These are phyloP conservation scores for Warburgia ugandensis DNA, from an alignment of 164 flowering plant species.

Conservation along the genomic window DNA sequence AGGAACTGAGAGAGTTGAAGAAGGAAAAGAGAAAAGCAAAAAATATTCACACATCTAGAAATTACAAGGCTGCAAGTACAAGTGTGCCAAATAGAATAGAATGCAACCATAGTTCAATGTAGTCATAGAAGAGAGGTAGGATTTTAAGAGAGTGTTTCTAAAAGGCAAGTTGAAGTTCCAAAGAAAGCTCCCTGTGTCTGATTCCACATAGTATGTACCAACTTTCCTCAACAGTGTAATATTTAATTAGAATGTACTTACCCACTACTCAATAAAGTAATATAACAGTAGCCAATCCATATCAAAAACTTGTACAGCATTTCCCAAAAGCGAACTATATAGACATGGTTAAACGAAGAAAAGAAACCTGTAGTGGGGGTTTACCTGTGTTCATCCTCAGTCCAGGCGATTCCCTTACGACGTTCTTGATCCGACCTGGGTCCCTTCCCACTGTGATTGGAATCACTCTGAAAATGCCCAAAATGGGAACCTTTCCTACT, in stretches of 20 bases:
- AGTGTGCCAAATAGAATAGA: too few relatives aligned
- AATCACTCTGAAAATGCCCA: constrained; percentile 39
- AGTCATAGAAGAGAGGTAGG: background rate
- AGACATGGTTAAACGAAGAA: background rate
- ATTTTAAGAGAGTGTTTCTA: background rate
- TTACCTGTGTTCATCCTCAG: constrained; percentile 97
- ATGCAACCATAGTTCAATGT: background rate
- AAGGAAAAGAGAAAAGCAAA: too few relatives aligned
- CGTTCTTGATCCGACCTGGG: constrained; percentile 85
- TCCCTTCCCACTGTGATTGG: constrained; percentile 52
- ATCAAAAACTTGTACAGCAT: constrained; percentile 6
- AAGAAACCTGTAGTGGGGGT: background rate
- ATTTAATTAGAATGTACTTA: constrained; percentile 9
- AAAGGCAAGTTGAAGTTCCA: constrained; percentile 1
- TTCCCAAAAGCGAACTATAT: constrained; percentile 3
- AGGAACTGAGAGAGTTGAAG: too few relatives aligned
- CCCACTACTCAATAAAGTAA: constrained; percentile 19
- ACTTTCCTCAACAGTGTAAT: constrained; percentile 5
- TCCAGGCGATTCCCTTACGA: constrained; percentile 94
- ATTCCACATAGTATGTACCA: background rate
- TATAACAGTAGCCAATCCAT: constrained; percentile 16
- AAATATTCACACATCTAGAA: too few relatives aligned
- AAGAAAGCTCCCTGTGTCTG: constrained; percentile 2
- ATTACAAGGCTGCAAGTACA: too few relatives aligned
- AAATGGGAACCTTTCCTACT: constrained; percentile 47